Evolutionary conservation across 106 monocot genomes (phyloP), one percentile per base, ranked within the genome.

Genomic region (Chionographis japonica): DNA sequence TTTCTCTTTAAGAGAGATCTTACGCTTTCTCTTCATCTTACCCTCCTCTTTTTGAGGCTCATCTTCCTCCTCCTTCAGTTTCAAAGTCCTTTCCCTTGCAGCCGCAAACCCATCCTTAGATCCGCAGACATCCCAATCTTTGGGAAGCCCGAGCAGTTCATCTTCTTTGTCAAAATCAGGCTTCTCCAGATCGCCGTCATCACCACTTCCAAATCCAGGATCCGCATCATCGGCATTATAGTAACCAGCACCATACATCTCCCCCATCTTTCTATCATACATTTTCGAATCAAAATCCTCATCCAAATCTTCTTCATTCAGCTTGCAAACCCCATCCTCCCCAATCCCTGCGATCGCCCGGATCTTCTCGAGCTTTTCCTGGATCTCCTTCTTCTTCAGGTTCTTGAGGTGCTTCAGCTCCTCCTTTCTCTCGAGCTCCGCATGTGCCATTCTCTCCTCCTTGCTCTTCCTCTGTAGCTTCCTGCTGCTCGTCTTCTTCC

Each of bases 361-460:
- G 15, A 99, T 80, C 78, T 79, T 87, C 69, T 83, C 93, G 1
- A 99, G 83, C 72, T 88, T 99, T 74, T 93, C 90, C 66, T 84
- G 65, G 12, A 99, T 99, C 88, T 99, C 98, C 66, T 88, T 99
- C 90, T 90, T 99, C 79, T 99, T 99, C 78, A 99, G 40, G 66
- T 93, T 99, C 79, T 99, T 99, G 54, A 99, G 71, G 12, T 78
- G 82, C 74, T 99, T 99, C 83, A 99, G 60, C 72, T 93, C 93
- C 77, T 99, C 90, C 68, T 75, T 85, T 73, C 93, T 78, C 67
- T 93, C 93, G 3, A 63, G 38, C 83, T 99, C 88, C 2, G 86
- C 93, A 63, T 79, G 85, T 2, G 79, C 85, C 73, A 93, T 84
- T 71, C 98, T 87, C 75, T 90, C 98, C 76, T 87, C 88, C 76